phyloP scores from a whole-genome alignment of 1,284 basidiomycete genomes.

The Ceratobasidium sp. region DNA sequence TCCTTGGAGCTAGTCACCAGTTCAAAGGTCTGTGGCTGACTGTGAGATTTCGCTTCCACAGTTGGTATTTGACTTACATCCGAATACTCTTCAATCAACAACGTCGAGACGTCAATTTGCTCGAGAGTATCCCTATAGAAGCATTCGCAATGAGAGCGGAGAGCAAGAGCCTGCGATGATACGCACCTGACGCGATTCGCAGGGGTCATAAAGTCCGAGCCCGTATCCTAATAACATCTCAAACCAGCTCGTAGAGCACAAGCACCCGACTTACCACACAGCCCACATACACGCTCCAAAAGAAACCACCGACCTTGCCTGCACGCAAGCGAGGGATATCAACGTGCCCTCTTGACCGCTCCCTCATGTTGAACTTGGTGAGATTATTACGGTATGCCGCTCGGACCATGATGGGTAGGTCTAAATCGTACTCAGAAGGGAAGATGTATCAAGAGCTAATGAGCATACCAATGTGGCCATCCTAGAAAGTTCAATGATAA shows the following conservation, averaged over 20 bases:
- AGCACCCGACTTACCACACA: slow-evolving; percentile 50
- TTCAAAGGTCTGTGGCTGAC: slow-evolving; percentile 65
- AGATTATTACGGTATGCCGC: slow-evolving; percentile 71
- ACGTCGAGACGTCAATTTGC: slow-evolving; percentile 84
- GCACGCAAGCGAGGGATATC: slow-evolving; percentile 82
- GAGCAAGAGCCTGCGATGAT: too few species aligned
- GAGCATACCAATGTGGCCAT: slow-evolving; percentile 73
- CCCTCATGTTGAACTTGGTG: slow-evolving; percentile 68
- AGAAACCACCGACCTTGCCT: slow-evolving; percentile 87
- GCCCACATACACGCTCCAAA: slow-evolving; percentile 78
- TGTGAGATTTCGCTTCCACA: neutral
- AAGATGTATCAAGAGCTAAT: neutral
- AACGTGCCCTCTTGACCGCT: slow-evolving; percentile 69
- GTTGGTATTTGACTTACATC: slow-evolving; percentile 57
- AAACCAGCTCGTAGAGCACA: neutral
- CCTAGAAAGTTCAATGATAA: slow-evolving; percentile 53
- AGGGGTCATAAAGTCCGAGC: slow-evolving; percentile 72
- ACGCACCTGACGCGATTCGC: slow-evolving; percentile 76
- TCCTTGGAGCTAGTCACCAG: slow-evolving; percentile 65
- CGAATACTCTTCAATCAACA: slow-evolving; percentile 80
- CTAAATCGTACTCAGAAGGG: slow-evolving; percentile 50
- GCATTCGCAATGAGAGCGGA: neutral
- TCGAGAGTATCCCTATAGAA: slow-evolving; percentile 82
- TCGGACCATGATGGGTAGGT: slow-evolving; percentile 73
- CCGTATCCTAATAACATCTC: slow-evolving; percentile 43